Evolutionary conservation across 148 eudicot species (phyloP).

Genomic region (Amaranthus hypochondriacus): DNA sequence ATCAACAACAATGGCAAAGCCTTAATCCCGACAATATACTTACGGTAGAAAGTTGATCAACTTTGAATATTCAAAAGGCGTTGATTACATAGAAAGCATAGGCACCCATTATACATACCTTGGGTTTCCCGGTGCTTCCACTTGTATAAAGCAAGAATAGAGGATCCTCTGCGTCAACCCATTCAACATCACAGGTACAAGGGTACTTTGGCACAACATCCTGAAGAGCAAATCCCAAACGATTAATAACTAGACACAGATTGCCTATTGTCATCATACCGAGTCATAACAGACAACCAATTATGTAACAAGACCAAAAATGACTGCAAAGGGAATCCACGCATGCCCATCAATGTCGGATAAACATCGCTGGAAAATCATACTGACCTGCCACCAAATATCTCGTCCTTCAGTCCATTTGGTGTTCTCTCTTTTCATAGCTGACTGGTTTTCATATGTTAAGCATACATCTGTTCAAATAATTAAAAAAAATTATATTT

Average conservation of each 20-base stretch:
- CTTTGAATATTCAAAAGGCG: not conserved
- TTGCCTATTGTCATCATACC: not conserved
- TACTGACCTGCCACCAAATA: conserved; percentile 96
- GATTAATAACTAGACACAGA: not conserved
- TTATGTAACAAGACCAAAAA: not conserved
- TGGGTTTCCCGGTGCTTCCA: conserved; percentile 99
- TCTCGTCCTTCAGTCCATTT: conserved; percentile 83
- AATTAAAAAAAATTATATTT: conserved; percentile 9
- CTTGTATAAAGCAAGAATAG: conserved; percentile 93
- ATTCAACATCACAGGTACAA: conserved; percentile 72
- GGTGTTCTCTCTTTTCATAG: conserved; percentile 68
- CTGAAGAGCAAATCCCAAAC: conserved; percentile 31
- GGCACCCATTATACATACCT: conserved; percentile 54
- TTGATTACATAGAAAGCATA: conserved; percentile 10
- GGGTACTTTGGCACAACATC: conserved; percentile 84
- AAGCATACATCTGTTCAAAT: conserved; percentile 66
- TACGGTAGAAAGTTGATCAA: not conserved
- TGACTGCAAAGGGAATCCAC: too few relatives aligned
- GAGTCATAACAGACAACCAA: not conserved
- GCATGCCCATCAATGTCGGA: too few relatives aligned
- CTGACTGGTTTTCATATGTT: conserved; percentile 79
- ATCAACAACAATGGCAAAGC: too few relatives aligned
- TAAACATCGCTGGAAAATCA: not conserved
- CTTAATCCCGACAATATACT: too few relatives aligned
- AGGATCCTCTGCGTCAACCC: conserved; percentile 97